Evolutionary conservation across 139 green algal genomes (phyloP), one percentile per base, ranked within the genome.

Genomic region (Coelastrella sp.): DNA sequence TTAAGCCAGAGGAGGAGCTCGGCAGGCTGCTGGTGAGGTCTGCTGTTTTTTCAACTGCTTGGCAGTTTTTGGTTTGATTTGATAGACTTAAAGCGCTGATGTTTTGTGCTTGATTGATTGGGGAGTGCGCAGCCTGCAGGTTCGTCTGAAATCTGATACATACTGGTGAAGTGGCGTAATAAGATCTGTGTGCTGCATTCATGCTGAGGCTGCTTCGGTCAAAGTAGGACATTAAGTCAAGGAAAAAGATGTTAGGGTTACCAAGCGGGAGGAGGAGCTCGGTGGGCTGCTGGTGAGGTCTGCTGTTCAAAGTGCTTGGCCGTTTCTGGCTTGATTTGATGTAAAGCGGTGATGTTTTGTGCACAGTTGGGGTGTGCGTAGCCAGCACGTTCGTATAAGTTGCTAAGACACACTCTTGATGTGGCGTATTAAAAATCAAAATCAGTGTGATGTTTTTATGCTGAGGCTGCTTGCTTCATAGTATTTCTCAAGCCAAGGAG

Each of bases 181-280:
- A 47, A 47, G 32, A 47, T 47, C 32, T 47, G 32, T 47, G 32
- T 47, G 32, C 32, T 47, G 32, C 32, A 47, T 47, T 47, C 1
- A 47, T 47, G 32, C 32, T 47, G 32, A 47, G 32, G 32, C 32
- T 47, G 32, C 80, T 88, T 47, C 32, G 32, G 32, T 47, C 32
- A 47, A 47, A 86, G 96, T 23, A 97, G 99, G 73, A 74, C 97
- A 47, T 20, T 58, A 92, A 60, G 57, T 58, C 4, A 92, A 92
- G 77, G 60, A 95, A 58, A 92, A 92, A 54, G 94, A 96, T 79
- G 73, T 94, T 19, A 61, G 73, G 0, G 85, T 97, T 13, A 94
- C 95, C 1, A 92, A 93, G 16, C 86, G 96, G 3, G 98, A 99
- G 92, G 98, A 99, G 93, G 76, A 90, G 14, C 92, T 99, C 54